These are phyloP conservation scores for Lecanosticta acicola DNA, from an alignment of 2,329 filamentous ascomycete species.

Conservation along the genomic window DNA sequence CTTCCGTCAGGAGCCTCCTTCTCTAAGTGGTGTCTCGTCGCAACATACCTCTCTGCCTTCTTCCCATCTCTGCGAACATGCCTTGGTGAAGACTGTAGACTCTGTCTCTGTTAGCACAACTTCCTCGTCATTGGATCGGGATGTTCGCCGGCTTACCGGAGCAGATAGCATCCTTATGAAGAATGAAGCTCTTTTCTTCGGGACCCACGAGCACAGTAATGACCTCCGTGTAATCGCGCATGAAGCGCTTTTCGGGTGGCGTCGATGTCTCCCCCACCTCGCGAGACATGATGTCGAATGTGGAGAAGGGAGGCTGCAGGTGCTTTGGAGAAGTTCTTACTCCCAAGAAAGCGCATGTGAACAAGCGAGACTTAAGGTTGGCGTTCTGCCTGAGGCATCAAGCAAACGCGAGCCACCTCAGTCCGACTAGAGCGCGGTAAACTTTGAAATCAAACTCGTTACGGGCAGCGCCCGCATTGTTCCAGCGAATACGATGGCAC, in stretches of 20 bases:
- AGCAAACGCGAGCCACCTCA: too few relatives aligned
- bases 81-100: conserved; percentile 4
- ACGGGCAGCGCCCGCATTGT: too few relatives aligned
- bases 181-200: background rate
- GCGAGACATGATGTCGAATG: background rate
- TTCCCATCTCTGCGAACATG: conserved; percentile 4
- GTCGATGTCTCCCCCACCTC: background rate
- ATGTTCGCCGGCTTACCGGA: background rate
- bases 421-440: too few relatives aligned
- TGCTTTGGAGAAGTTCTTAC: too few relatives aligned
- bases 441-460: too few relatives aligned
- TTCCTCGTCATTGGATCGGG: too few relatives aligned
- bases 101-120: too few relatives aligned
- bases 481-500: too few relatives aligned
- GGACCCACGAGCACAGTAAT: background rate
- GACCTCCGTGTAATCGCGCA: conserved; percentile 1
- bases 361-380: too few relatives aligned
- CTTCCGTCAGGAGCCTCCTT: background rate
- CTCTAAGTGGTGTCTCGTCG: background rate
- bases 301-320: too few relatives aligned
- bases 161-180: conserved; percentile 9
- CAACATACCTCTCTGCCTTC: conserved; percentile 3
- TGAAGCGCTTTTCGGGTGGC: background rate
- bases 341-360: too few relatives aligned
- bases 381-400: too few relatives aligned